These are phyloP conservation scores for Suillus brevipes DNA, from an alignment of 768 basidiomycete genomes.

Conservation along the genomic window DNA sequence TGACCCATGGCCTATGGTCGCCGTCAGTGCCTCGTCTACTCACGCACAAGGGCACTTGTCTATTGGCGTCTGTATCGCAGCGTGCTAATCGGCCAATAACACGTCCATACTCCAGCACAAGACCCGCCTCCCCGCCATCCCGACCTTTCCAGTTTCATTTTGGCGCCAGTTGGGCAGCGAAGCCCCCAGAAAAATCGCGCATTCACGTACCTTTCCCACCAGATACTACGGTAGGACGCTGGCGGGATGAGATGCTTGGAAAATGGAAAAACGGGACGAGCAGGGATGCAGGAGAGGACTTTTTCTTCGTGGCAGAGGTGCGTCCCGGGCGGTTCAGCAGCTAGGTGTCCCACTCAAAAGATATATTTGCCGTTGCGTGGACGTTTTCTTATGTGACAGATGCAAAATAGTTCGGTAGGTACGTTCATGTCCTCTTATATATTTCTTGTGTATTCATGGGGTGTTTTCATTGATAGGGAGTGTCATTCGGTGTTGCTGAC, in stretches of 20 bases:
- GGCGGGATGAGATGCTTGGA: conserved; percentile 66
- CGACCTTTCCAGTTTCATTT: conserved; percentile 73
- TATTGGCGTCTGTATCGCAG: conserved; percentile 4
- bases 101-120: conserved; percentile 9
- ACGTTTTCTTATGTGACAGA: conserved; percentile 42
- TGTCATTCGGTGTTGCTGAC: conserved; percentile 85
- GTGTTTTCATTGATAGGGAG: conserved; percentile 47
- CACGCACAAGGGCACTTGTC: conserved; percentile 3
- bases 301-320: conserved; percentile 71
- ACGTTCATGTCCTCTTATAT: conserved; percentile 12
- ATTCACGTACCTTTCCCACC: conserved; percentile 52
- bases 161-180: conserved; percentile 77
- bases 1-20: neutral
- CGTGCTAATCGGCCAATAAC: neutral
- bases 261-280: conserved; percentile 41
- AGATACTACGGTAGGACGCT: conserved; percentile 59
- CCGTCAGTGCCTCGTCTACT: conserved; percentile 18
- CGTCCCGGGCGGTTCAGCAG: conserved; percentile 24
- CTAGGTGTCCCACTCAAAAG: neutral
- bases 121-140: conserved; percentile 28
- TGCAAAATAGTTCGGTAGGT: conserved; percentile 79
- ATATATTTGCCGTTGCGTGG: neutral
- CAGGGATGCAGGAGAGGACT: conserved; percentile 55
- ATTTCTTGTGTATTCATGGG: conserved; percentile 23
- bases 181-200: conserved; percentile 47